A percentile compares a stretch with the other conserved stretches of the same genome.
phyloP scores from a whole-genome alignment of 2,329 filamentous ascomycete genomes.

The Fusarium caatingaense region DNA sequence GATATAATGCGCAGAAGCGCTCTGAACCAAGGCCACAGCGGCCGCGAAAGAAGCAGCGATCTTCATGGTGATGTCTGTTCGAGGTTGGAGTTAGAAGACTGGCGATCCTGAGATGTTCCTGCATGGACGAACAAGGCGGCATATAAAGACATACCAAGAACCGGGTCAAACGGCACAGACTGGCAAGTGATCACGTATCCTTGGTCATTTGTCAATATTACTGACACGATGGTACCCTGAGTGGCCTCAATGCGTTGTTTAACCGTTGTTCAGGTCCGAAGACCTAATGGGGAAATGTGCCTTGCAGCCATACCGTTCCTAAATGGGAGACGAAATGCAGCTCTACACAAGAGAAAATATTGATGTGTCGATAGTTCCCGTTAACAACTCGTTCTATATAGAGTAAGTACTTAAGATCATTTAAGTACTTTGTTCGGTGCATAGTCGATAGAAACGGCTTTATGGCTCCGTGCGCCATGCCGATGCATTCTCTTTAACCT shows the following conservation, averaged over 20 bases:
- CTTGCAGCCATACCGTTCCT: no score
- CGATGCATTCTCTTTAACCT: not conserved
- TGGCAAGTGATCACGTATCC: not conserved
- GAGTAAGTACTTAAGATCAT: no score
- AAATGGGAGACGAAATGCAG: not conserved
- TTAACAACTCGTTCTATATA: no score
- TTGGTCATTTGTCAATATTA: not conserved
- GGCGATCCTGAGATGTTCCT: not conserved
- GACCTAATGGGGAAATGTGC: not conserved
- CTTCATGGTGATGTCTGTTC: not conserved
- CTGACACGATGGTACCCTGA: not conserved
- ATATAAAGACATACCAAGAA: not conserved
- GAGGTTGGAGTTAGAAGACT: accelerated
- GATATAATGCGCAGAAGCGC: constrained; percentile 9
- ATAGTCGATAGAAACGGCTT: not conserved
- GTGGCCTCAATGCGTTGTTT: not conserved
- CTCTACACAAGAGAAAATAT: no score
- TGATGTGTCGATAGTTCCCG: accelerated
- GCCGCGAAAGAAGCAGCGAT: not conserved
- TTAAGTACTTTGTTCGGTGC: not conserved
- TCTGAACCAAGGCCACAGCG: not conserved
- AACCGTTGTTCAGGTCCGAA: not conserved
- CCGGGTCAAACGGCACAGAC: not conserved
- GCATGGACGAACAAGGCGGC: not conserved
- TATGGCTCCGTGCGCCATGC: accelerated